Percentiles rank a stretch among this genome's conserved stretches.
Conservation (phyloP, 2,329 filamentous ascomycete species). For the Cladophialophora immunda region DNA sequence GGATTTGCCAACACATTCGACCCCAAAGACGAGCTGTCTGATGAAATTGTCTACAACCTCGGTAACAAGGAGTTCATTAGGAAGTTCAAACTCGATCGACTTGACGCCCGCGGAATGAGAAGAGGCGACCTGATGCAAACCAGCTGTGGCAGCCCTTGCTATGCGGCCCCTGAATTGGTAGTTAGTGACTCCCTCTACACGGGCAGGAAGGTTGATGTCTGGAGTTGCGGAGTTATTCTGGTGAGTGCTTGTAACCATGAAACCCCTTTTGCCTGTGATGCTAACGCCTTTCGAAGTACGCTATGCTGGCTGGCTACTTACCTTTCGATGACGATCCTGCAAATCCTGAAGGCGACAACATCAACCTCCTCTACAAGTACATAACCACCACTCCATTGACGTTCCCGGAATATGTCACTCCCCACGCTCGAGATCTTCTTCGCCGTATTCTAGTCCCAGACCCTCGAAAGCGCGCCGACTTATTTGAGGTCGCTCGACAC, state of each 20-base stretch:
- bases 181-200: slow-evolving; percentile 98
- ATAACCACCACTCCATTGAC: slow-evolving; percentile 96
- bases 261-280: slow-evolving; percentile 12
- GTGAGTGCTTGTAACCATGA: slow-evolving; percentile 64
- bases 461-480: slow-evolving; percentile 89
- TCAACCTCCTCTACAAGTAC: slow-evolving; percentile 98
- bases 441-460: slow-evolving; percentile 94
- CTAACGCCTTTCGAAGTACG: slow-evolving; percentile 70
- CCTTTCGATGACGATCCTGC: slow-evolving; percentile 98
- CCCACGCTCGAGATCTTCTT: slow-evolving; percentile 90
- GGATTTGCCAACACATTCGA: slow-evolving; percentile 99
- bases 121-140: slow-evolving; percentile 98
- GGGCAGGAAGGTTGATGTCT: slow-evolving; percentile 96
- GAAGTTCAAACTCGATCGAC: slow-evolving; percentile 81
- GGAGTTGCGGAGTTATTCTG: slow-evolving; percentile 98
- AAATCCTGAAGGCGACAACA: slow-evolving; percentile 98
- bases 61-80: slow-evolving; percentile 89
- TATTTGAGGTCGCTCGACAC: slow-evolving; percentile 96
- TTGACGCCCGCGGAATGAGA: slow-evolving; percentile 76
- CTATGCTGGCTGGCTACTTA: slow-evolving; percentile 96
- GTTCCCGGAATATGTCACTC: slow-evolving; percentile 98
- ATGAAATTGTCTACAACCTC: slow-evolving; percentile 89
- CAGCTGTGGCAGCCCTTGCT: slow-evolving; percentile 97
- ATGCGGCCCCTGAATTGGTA: slow-evolving; percentile 94
- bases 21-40: slow-evolving; percentile 82